Evolutionary conservation across 495 filamentous ascomycete species (phyloP).

Genomic region (Cercophora scortea): DNA sequence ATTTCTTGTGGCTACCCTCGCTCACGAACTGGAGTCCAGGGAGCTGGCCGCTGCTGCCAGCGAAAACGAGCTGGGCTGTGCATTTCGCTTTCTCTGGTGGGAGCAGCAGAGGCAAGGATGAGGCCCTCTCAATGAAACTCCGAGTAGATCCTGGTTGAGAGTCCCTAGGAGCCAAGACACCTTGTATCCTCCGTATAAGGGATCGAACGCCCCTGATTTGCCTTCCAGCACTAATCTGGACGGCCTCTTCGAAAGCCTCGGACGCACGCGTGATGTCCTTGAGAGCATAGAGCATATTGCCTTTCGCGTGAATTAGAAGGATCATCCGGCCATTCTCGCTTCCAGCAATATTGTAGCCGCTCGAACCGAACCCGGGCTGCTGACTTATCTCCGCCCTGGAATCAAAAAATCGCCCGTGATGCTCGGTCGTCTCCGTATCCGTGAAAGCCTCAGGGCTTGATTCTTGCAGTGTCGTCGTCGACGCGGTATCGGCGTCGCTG

Average conservation of each 20-base stretch:
- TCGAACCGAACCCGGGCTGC: conserved; percentile 64
- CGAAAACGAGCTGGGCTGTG: conserved; percentile 80
- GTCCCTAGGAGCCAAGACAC: conserved; percentile 50
- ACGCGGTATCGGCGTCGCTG: conserved; percentile 14
- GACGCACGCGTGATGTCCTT: conserved; percentile 80
- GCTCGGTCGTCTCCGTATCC: conserved; percentile 16
- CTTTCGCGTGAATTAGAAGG: conserved; percentile 88
- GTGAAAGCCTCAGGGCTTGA: conserved; percentile 13
- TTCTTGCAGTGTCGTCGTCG: conserved; percentile 9
- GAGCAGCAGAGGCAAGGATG: conserved; percentile 55
- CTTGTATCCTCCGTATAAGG: conserved; percentile 74
- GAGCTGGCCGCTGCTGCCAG: conserved; percentile 60
- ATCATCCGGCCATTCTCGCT: conserved; percentile 92
- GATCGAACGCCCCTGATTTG: conserved; percentile 64
- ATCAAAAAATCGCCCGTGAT: conserved; percentile 12
- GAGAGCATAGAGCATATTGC: conserved; percentile 93
- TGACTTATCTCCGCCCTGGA: conserved; percentile 41
- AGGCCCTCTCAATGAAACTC: conserved; percentile 8
- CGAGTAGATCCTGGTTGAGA: conserved; percentile 18
- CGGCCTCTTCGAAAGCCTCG: conserved; percentile 89
- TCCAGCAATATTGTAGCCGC: conserved; percentile 78
- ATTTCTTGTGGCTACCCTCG: conserved; percentile 64
- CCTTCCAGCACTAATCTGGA: conserved; percentile 76
- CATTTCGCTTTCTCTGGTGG: conserved; percentile 76
- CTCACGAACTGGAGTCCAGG: conserved; percentile 75